These are phyloP conservation scores for Aspergillus fijiensis DNA, from an alignment of 2,329 filamentous ascomycete species.

Conservation along the genomic window DNA sequence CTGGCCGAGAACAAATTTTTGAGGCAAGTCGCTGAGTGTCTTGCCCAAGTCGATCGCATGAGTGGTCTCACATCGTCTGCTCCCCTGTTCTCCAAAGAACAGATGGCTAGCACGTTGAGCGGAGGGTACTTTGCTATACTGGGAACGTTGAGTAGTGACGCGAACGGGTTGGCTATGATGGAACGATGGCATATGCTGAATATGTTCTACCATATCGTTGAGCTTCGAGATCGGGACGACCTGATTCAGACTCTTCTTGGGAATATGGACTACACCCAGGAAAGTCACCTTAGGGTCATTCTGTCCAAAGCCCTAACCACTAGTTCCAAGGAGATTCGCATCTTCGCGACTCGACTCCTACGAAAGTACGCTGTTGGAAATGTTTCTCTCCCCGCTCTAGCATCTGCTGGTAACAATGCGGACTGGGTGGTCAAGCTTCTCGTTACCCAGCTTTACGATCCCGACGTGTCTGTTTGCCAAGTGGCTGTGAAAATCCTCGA, in stretches of 20 bases:
- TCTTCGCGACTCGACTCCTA: conserved; percentile 81
- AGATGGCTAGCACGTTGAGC: conserved; percentile 82
- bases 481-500: conserved; percentile 96
- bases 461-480: conserved; percentile 93
- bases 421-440: conserved; percentile 95
- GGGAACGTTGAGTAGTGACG: conserved; percentile 79
- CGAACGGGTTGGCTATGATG: conserved; percentile 81
- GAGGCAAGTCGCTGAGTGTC: conserved; percentile 89
- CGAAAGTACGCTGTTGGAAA: conserved; percentile 76
- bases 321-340: conserved; percentile 85
- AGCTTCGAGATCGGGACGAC: conserved; percentile 85
- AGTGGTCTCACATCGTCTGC: conserved; percentile 66
- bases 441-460: conserved; percentile 98
- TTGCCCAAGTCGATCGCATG: conserved; percentile 91
- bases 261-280: conserved; percentile 87
- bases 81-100: conserved; percentile 83
- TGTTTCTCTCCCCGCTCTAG: conserved; percentile 40
- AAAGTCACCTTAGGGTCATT: conserved; percentile 86
- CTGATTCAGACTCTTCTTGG: conserved; percentile 83
- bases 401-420: conserved; percentile 59
- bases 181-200: conserved; percentile 98
- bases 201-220: conserved; percentile 99
- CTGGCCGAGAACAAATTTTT: conserved; percentile 89
- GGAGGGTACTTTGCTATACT: conserved; percentile 93
- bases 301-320: conserved; percentile 91